Base-by-base conservation (phyloP, 2,329 filamentous ascomycete species). In the Exutisphaerella laricina region DNA sequence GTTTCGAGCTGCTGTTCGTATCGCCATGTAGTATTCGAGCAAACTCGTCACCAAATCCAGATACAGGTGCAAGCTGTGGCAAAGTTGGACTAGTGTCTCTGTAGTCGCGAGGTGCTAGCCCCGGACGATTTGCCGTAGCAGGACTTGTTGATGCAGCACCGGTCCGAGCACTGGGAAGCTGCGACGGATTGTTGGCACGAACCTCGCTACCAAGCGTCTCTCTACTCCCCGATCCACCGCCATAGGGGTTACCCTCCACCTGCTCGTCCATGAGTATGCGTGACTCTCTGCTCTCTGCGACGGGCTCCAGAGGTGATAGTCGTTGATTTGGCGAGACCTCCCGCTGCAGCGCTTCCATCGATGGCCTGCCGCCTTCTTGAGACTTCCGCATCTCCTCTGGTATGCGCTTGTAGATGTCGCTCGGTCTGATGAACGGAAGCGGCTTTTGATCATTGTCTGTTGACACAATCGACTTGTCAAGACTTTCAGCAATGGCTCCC, bases 381-480 rank as follows among this genome's bases (percentile, higher is more conserved):
- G 71, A 70, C 26, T 73, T 67, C 51, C 77, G 73, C 51, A 68
- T 74, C 48, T 85, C 83, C 52, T 86, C 82, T 39, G 78, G 78
- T 61, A 83, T 72, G 4, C 83, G 78, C 57, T 77, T 82, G 61
- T 90, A 89, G 30, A 89, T 82, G 53, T 94, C 86, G 9, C 83
- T 77, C 1, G 87, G 85, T 26, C 84, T 74, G 43, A 88, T 73
- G 52, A 90, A 81, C 0, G 80, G 75, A 14, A 78, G 65, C 1
- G 77, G 61, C 53, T 80, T 81, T 37, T 67, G 60, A 26, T 72
- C 53, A 18, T 65, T 65, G 45, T 35, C 33, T 9, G 33, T 20
- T 12, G 45, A 29, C 13, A 36, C 45, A 20, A 40, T 51, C 57
- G 34, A 55, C 53, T 43, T 30, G n/a, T 39, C 16, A 35, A 49